phyloP scores from a whole-genome alignment of 257 asterid genomes.

The Plectranthus barbatus region DNA sequence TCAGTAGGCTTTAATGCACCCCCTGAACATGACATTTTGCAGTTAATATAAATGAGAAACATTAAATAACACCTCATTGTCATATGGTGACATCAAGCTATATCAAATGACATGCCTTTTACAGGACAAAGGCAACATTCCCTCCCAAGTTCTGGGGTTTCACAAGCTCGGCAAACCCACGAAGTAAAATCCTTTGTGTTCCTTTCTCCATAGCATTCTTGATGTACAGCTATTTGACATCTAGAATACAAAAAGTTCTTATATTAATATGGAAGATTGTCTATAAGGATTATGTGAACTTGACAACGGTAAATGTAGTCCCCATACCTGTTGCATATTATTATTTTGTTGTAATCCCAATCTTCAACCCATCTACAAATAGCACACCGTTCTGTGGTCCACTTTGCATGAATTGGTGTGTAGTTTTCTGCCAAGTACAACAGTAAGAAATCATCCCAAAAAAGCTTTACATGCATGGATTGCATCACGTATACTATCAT shows the following conservation, averaged over 20 bases:
- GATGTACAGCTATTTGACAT: constrained; percentile 97
- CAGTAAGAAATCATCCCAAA: constrained; percentile 7
- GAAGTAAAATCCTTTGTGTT: constrained; percentile 61
- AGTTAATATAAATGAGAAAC: constrained; percentile 6
- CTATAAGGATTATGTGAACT: neutral
- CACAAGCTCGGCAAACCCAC: constrained; percentile 98
- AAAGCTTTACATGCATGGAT: neutral
- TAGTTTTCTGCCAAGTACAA: constrained; percentile 53
- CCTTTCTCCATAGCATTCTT: constrained; percentile 89
- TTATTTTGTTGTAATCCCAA: constrained; percentile 93
- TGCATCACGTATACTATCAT: neutral
- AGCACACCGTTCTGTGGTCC: constrained; percentile 98
- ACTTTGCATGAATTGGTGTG: constrained; percentile 62
- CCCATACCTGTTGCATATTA: constrained; percentile 90
- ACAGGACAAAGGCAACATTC: constrained; percentile 96
- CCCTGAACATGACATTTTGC: constrained; percentile 44
- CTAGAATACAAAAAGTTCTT: constrained; percentile 29
- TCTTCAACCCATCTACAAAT: constrained; percentile 99
- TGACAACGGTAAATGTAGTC: constrained; percentile 7
- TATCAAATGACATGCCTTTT: constrained; percentile 53
- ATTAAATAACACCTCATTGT: neutral
- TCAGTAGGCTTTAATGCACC: constrained; percentile 97
- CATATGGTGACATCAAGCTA: neutral
- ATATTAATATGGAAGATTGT: constrained; percentile 10
- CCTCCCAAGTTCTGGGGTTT: constrained; percentile 74